Base-by-base conservation (phyloP, 176 grass and related monocot genomes). In the maize (Zea mays) region DNA sequence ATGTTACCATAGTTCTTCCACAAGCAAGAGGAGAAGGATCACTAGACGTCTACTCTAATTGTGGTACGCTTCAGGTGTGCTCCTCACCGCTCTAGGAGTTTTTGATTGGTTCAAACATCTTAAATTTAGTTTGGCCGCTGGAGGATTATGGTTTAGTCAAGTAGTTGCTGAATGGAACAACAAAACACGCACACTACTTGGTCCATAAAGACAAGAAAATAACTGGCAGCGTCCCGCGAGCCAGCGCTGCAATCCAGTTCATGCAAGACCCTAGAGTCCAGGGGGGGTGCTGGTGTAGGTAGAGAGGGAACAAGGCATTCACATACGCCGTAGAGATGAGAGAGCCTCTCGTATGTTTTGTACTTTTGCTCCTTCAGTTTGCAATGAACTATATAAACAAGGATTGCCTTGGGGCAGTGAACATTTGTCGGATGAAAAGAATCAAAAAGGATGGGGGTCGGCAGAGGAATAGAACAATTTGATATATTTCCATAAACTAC, bases 11-110 rank as follows among this genome's bases (percentile, higher is more conserved):
- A 84, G 44, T 75, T 91, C 91, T 79, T 84, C 89, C 11, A 82
- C 78, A 57, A 93, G 71, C 82, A 97, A 97, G 81, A 93, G 91
- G 76, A 89, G 94, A 87, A 97, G 83, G 69, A 79, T 91, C 82
- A 85, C 75, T 76, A 93, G 88, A 82, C 85, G 78, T 45, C 59
- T 65, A 44, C 60, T 87, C 20, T 78, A 41, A 73, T 73, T 65
- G 62, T 27, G 74, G 36, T 60, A 71, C 62, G 67, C 51, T 85
- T 81, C 81, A 72, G 65, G 74, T 86, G 83, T 83, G 71, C 67
- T 72, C 76, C 80, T 82, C 72, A 63, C 73, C 81, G 13, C 72
- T 79, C 77, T 89, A 64, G 83, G 66, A 77, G 61, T 52, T 80
- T 86, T 87, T 72, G 74, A 51, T 86, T 77, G 80, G 80, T 76